Percentiles rank a stretch among this genome's conserved stretches.
Evolutionary conservation across 208 protist genomes (phyloP).

Genomic region (Acanthamoeba quina): DNA sequence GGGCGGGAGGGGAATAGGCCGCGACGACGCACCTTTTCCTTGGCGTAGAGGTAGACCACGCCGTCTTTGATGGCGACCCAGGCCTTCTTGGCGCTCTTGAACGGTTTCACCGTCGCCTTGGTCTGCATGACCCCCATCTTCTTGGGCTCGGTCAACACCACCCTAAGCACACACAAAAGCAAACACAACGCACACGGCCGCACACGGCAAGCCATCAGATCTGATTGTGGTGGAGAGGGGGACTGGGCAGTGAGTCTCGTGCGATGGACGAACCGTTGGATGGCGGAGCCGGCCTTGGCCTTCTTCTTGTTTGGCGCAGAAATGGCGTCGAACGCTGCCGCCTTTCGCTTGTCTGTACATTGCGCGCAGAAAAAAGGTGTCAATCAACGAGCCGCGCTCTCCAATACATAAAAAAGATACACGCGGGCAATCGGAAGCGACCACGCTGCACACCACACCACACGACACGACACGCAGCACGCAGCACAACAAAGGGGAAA

Average conservation of each 20-base stretch:
- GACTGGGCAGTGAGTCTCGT: neutral
- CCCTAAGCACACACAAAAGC: neutral
- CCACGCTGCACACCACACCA: neutral
- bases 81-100: slow-evolving; percentile 38
- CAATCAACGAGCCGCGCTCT: neutral
- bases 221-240: neutral
- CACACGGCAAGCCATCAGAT: neutral
- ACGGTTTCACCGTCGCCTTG: slow-evolving; percentile 47
- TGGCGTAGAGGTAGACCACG: slow-evolving; percentile 39
- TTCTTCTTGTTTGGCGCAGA: neutral
- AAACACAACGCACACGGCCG: no score
- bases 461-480: neutral
- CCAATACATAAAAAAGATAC: no score
- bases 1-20: neutral
- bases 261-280: neutral
- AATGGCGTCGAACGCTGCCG: neutral
- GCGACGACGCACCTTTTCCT: neutral
- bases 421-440: neutral
- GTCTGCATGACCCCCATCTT: slow-evolving; percentile 6
- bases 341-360: neutral
- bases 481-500: neutral
- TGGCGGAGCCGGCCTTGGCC: neutral
- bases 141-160: slow-evolving; percentile 12
- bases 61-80: slow-evolving; percentile 34
- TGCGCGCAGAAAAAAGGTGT: neutral